Base-by-base conservation (phyloP, 2,329 filamentous ascomycete species). In the Tolypocladium pustulatum region DNA sequence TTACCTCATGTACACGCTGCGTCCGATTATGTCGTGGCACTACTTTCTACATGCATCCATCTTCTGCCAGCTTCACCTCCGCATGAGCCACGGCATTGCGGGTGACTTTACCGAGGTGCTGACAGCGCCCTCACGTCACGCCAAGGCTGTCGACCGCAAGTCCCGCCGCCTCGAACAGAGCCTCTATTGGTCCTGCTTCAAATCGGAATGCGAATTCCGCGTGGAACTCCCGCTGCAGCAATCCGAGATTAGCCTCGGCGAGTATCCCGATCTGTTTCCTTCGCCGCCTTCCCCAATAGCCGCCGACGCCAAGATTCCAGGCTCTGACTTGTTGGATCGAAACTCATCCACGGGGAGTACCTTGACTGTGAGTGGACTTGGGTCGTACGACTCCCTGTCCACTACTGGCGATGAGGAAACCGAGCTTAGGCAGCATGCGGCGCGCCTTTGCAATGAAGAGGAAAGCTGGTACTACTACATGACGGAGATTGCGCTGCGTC, bases 401-500 rank as follows among this genome's bases (percentile, higher is more conserved):
- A 30, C 25, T 6, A 20, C 25, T 8, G 46, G 25, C 25, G 46
- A 49, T 25, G 46, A 49, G 46, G 46, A 49, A 20, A 9, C 46
- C 25, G 46, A 49, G 46, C 46, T 49, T 25, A 27, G 46, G 46
- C 46, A 49, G 46, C 46, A 49, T 30, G 46, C 46, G 25, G 46
- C 46, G 15, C 46, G 46, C 6, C 46, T 49, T 4, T 49, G 46
- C 25, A 49, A 49, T 3, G 65, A 73, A 61, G 67, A 74, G 53
- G 65, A 73, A 56, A 72, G 71, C 58, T 76, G 75, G 75, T 76
- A 73, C 62, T 76, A 76, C 61, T 77, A 77, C 57, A 66, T 75
- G 8, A 73, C 75, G 1, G 75, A 77, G 57, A 72, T 77, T 53
- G 72, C 75, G 0, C 66, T 74, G 6, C 65, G 75, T 2, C 69